Evolutionary conservation across 306 rosid genomes (phyloP).

Genomic region (Malus fusca): DNA sequence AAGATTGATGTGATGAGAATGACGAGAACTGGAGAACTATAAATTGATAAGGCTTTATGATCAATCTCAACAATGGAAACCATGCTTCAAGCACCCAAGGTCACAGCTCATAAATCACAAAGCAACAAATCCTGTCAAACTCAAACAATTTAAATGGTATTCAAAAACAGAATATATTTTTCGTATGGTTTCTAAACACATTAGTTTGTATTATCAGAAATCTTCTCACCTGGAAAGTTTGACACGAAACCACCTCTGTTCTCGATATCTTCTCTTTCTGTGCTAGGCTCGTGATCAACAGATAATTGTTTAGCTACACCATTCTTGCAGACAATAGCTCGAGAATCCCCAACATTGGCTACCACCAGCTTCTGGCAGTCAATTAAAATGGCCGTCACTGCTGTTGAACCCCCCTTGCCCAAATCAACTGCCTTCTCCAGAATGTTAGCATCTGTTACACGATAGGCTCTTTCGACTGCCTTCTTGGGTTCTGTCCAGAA

Average conservation of each 20-base stretch:
- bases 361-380: constrained; percentile 69
- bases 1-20: not conserved
- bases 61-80: not conserved
- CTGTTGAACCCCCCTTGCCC: constrained; percentile 95
- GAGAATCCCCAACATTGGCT: constrained; percentile 91
- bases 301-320: constrained; percentile 72
- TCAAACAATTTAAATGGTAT: not conserved
- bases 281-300: constrained; percentile 80
- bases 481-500: constrained; percentile 66
- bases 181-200: not conserved
- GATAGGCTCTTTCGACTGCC: constrained; percentile 71
- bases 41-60: not conserved
- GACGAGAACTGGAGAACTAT: not conserved
- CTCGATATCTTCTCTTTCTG: constrained; percentile 55
- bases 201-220: not conserved
- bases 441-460: constrained; percentile 58
- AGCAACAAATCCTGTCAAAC: not conserved
- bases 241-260: constrained; percentile 91
- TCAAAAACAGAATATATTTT: not conserved
- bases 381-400: constrained; percentile 89
- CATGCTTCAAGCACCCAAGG: not conserved
- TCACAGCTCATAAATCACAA: not conserved
- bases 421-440: constrained; percentile 63
- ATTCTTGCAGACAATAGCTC: constrained; percentile 65
- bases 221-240: constrained; percentile 71